phyloP scores from a whole-genome alignment of 768 basidiomycete genomes.

The Leccinum rimulosum region DNA sequence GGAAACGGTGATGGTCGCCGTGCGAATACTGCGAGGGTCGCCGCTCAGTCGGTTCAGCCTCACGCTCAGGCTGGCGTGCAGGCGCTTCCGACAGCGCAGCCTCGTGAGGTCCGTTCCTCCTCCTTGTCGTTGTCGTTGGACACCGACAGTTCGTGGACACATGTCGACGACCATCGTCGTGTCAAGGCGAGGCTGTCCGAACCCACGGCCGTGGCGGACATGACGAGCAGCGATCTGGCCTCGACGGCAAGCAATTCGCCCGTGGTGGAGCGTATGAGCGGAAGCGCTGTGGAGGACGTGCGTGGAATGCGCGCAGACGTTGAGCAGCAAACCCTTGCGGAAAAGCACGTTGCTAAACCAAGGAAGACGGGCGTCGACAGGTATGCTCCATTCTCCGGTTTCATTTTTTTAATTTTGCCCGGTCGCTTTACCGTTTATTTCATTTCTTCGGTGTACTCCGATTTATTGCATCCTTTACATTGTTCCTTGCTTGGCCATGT shows the following conservation, averaged over 20 bases:
- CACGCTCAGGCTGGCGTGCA: neutral
- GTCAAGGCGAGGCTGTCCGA: slow-evolving; percentile 6
- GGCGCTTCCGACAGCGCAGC: slow-evolving; percentile 12
- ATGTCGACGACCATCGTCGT: slow-evolving; percentile 48
- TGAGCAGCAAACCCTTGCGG: slow-evolving; percentile 49
- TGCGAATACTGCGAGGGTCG: slow-evolving; percentile 1
- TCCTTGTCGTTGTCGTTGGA: slow-evolving; percentile 31
- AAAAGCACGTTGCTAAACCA: slow-evolving; percentile 62
- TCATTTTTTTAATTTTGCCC: neutral
- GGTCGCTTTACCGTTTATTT: neutral
- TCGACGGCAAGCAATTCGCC: slow-evolving; percentile 48
- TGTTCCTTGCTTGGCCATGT: neutral
- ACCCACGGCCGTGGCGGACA: slow-evolving; percentile 30
- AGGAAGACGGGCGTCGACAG: slow-evolving; percentile 68
- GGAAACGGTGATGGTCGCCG: slow-evolving; percentile 1
- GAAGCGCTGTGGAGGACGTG: slow-evolving; percentile 32
- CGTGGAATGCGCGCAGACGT: slow-evolving; percentile 24
- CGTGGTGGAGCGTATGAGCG: slow-evolving; percentile 29
- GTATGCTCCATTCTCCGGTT: slow-evolving; percentile 38
- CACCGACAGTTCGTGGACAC: slow-evolving; percentile 69
- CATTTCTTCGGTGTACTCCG: neutral
- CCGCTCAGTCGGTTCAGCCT: neutral
- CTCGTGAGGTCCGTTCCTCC: slow-evolving; percentile 24
- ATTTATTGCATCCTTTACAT: neutral
- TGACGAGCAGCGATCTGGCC: slow-evolving; percentile 50